Evolutionary conservation across 108 stramenopile species (phyloP), one percentile per base, ranked within the genome.

Genomic region (Nitzschia inconspicua): DNA sequence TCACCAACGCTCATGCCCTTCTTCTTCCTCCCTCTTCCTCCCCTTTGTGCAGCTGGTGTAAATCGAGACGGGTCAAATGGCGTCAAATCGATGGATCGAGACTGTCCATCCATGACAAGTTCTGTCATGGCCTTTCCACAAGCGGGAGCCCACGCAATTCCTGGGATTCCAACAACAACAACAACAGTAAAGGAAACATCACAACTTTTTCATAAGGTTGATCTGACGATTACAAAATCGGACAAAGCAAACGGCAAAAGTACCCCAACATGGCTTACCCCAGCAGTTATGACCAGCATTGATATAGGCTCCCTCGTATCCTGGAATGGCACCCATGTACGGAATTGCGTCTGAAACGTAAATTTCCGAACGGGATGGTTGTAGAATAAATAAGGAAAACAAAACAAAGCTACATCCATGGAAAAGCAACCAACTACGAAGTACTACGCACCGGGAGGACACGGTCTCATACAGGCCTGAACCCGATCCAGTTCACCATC

Each of bases 261-360:
- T 11, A 16, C 10, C 9, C 9, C 14, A 34, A 53, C 30, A 22
- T 58, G 5, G 32, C 56, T n/a, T n/a, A 22, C 49, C 68, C 98
- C 98, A 98, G 65, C 96, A 97, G 60, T 98, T 98, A 63, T 96
- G 96, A 18, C 94, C 98, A 4, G 94, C 89, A 76, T 91, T 91
- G 34, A 97, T 86, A 69, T 84, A 95, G 3, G 91, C 95, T 10
- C 91, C 88, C 22, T 35, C 44, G 46, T 69, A 84, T 16, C 88
- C 93, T 0, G 95, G 91, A 0, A 98, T 72, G 2, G 22, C 54
- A 22, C 96, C 95, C 88, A 97, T 95, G 68, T 96, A 90, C 3
- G 97, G 97, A 27, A 83, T 42, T 4, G 92, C 96, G 63, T 98
- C 98, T n/a, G n/a, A n/a, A n/a, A n/a, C n/a, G n/a, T n/a, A n/a